Conservation (phyloP, 495 filamentous ascomycete genomes). For the Pseudevernia furfuracea region DNA sequence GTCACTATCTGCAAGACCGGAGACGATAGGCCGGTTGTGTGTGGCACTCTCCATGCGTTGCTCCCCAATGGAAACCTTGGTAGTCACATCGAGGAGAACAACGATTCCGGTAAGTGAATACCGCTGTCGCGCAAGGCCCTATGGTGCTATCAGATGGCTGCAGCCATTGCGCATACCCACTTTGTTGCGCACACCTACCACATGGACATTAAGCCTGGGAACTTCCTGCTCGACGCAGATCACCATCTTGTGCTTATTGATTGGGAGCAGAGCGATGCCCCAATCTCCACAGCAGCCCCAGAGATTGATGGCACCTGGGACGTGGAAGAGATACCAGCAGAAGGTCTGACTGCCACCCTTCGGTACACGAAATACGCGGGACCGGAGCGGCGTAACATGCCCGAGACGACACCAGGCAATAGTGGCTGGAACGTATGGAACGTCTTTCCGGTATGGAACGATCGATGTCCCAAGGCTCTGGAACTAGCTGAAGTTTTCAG, state of each 20-base stretch:
- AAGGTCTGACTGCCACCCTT: slow-evolving; percentile 2
- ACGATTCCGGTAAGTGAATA: slow-evolving; percentile 7
- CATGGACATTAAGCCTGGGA: slow-evolving; percentile 27
- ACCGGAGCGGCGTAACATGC: slow-evolving; percentile 7
- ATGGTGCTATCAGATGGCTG: slow-evolving; percentile 23
- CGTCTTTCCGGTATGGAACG: slow-evolving; percentile 6
- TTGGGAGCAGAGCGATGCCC: slow-evolving; percentile 26
- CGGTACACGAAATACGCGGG: slow-evolving; percentile 3
- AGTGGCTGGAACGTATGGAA: slow-evolving; percentile 6
- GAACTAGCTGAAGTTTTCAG: slow-evolving; percentile 25
- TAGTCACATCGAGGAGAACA: slow-evolving; percentile 7
- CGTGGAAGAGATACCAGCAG: slow-evolving; percentile 15
- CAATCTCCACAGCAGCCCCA: slow-evolving; percentile 21
- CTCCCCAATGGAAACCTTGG: slow-evolving; percentile 4
- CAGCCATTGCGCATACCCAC: slow-evolving; percentile 23
- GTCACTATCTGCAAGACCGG: slow-evolving; percentile 3
- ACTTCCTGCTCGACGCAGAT: slow-evolving; percentile 27
- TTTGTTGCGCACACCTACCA: slow-evolving; percentile 22
- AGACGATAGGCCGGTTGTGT: slow-evolving; percentile 5
- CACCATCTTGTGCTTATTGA: slow-evolving; percentile 28
- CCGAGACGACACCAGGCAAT: not conserved
- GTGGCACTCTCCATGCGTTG: slow-evolving; percentile 12
- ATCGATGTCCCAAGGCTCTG: slow-evolving; percentile 19
- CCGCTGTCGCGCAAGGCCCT: slow-evolving; percentile 17
- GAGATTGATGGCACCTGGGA: slow-evolving; percentile 27